Evolutionary conservation across 768 basidiomycete species (phyloP).

Genomic region (Pluteus cervinus): DNA sequence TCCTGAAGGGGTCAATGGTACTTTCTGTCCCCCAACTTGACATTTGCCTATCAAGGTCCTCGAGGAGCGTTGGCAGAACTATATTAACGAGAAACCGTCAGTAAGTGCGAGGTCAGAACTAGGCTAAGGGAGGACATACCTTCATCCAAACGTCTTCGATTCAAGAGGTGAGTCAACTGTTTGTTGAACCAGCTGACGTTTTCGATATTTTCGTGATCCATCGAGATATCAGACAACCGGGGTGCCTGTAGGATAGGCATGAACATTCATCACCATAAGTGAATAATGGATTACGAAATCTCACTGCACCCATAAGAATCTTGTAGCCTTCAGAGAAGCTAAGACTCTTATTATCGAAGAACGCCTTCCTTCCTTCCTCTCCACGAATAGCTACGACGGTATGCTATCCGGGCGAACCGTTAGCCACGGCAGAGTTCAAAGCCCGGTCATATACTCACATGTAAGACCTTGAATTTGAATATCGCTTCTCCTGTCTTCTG

Average conservation of each 20-base stretch:
- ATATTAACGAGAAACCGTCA: not conserved
- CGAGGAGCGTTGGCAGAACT: constrained; percentile 22
- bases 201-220: constrained; percentile 8
- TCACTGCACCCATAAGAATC: constrained; percentile 25
- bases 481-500: constrained; percentile 13
- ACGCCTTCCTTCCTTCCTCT: constrained; percentile 23
- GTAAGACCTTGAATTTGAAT: constrained; percentile 23
- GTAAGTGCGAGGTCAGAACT: no score
- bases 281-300: no score
- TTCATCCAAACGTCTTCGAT: constrained; percentile 14
- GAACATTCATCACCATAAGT: no score
- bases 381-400: constrained; percentile 24
- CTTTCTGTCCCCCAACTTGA: constrained; percentile 20
- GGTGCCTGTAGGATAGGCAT: no score
- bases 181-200: constrained; percentile 19
- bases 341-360: constrained; percentile 23
- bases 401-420: constrained; percentile 9
- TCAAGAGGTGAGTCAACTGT: constrained; percentile 12
- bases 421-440: not conserved
- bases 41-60: constrained; percentile 18
- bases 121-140: constrained; percentile 8
- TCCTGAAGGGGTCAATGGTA: constrained; percentile 25
- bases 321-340: constrained; percentile 26
- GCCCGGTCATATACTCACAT: constrained; percentile 15
- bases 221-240: constrained; percentile 17